Percentiles rank a stretch among this genome's conserved stretches.
Evolutionary conservation across 441 rosid species (phyloP).

Genomic region (Populus tomentosa): DNA sequence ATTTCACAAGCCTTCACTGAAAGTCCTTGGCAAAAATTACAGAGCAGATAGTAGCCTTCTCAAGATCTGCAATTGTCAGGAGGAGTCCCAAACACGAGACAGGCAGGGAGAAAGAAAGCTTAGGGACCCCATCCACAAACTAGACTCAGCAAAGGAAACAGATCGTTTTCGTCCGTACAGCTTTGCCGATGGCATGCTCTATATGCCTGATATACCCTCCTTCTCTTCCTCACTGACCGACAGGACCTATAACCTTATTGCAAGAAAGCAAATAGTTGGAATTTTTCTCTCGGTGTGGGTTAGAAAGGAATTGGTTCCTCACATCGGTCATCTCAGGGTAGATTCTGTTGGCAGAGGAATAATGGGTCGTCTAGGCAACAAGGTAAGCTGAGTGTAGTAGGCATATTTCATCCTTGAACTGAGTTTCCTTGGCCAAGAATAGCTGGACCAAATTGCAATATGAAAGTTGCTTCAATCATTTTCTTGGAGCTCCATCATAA

Average conservation of each 20-base stretch:
- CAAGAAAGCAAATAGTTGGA: conserved; percentile 96
- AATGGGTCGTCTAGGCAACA: conserved; percentile 92
- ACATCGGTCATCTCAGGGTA: conserved; percentile 74
- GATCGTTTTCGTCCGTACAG: conserved; percentile 3
- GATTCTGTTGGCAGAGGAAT: conserved; percentile 86
- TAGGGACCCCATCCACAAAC: conserved; percentile 27
- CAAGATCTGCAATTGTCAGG: conserved; percentile 74
- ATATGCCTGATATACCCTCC: conserved; percentile 27
- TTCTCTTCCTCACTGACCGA: conserved; percentile 22
- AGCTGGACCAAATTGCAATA: background rate
- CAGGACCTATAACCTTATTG: conserved; percentile 50
- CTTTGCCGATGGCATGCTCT: conserved; percentile 29
- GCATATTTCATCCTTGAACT: background rate
- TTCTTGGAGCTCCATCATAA: background rate
- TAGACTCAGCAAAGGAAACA: conserved; percentile 17
- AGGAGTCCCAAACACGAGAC: conserved; percentile 30
- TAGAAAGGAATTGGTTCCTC: conserved; percentile 65
- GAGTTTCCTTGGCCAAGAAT: background rate
- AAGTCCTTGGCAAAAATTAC: conserved; percentile 59
- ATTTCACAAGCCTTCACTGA: conserved; percentile 73
- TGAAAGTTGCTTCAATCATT: background rate
- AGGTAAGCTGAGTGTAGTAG: conserved; percentile 34
- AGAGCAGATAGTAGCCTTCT: conserved; percentile 58
- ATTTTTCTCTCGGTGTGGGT: conserved; percentile 88
- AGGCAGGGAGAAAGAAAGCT: conserved; percentile 40